phyloP scores from a whole-genome alignment of 2,329 filamentous ascomycete species.

The Stemphylium lycopersici region DNA sequence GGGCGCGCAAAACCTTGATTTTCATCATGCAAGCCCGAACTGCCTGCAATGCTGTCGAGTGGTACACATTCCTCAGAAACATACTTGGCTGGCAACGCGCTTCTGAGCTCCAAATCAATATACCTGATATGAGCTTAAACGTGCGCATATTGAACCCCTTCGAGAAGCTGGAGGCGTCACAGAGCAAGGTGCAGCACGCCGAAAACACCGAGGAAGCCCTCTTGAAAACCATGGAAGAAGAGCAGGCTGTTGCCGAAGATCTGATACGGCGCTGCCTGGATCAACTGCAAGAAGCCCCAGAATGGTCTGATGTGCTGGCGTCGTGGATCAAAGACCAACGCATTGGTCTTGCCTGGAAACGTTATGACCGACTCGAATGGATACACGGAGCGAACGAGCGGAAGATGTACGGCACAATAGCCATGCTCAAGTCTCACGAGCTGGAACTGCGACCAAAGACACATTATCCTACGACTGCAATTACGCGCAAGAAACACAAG shows the following conservation, averaged over 20 bases:
- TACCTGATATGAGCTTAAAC: constrained; percentile 67
- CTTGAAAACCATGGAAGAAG: constrained; percentile 54
- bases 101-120: constrained; percentile 63
- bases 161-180: constrained; percentile 55
- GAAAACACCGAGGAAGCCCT: constrained; percentile 56
- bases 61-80: constrained; percentile 70
- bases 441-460: constrained; percentile 69
- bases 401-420: constrained; percentile 72
- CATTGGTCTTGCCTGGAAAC: constrained; percentile 71
- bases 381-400: constrained; percentile 69
- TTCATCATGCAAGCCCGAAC: constrained; percentile 66
- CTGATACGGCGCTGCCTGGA: constrained; percentile 65
- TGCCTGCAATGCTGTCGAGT: constrained; percentile 67
- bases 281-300: constrained; percentile 61
- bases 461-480: constrained; percentile 64
- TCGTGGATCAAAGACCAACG: constrained; percentile 64
- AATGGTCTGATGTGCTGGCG: constrained; percentile 66
- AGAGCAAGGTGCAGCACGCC: constrained; percentile 49
- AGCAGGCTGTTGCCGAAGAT: constrained; percentile 61
- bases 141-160: constrained; percentile 67
- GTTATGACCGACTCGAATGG: constrained; percentile 73
- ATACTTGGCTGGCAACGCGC: constrained; percentile 65
- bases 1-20: constrained; percentile 62
- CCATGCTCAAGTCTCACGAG: constrained; percentile 70
- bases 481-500: constrained; percentile 48